Evolutionary conservation across 208 protist species (phyloP).

Genomic region (Wallacemonas sp.): DNA sequence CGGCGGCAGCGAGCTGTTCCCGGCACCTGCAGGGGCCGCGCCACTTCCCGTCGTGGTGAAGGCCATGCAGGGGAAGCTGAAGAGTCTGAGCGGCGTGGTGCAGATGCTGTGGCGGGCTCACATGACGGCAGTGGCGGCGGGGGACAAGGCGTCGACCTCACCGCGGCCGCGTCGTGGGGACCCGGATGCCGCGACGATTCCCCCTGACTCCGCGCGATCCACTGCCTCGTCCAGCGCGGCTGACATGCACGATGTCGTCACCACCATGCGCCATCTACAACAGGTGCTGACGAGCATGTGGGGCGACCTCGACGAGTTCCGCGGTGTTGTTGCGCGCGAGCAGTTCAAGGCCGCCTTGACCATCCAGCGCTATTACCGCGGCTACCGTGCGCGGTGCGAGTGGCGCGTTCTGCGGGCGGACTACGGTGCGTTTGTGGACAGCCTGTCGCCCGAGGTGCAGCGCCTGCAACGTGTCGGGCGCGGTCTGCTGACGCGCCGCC

Average conservation of each 20-base stretch:
- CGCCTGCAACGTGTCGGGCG: constrained; percentile 44
- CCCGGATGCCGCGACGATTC: neutral
- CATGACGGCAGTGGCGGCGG: constrained; percentile 17
- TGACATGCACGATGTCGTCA: constrained; percentile 45
- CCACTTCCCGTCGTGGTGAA: constrained; percentile 32
- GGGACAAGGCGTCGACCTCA: neutral
- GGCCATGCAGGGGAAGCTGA: constrained; percentile 78
- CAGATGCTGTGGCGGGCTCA: constrained; percentile 68
- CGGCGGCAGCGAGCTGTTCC: no score
- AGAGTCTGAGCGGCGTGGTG: constrained; percentile 52
- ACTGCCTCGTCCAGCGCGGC: constrained; percentile 4
- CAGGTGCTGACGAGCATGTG: constrained; percentile 62
- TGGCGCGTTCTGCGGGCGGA: constrained; percentile 33
- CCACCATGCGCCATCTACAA: constrained; percentile 51
- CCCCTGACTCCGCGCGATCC: neutral
- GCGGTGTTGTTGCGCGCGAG: constrained; percentile 39
- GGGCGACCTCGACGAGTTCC: constrained; percentile 60
- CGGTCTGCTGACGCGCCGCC: constrained; percentile 20
- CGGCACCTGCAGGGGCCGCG: neutral
- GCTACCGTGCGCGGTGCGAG: constrained; percentile 45
- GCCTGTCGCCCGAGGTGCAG: constrained; percentile 30
- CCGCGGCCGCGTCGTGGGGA: neutral
- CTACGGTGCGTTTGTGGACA: constrained; percentile 52
- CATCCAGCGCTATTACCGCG: constrained; percentile 82
- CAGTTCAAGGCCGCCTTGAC: constrained; percentile 53